Percentiles rank a stretch among this genome's conserved stretches.
These are phyloP conservation scores for Fomitopsis betulina DNA, from an alignment of 1,284 basidiomycete genomes.

Conservation along the genomic window DNA sequence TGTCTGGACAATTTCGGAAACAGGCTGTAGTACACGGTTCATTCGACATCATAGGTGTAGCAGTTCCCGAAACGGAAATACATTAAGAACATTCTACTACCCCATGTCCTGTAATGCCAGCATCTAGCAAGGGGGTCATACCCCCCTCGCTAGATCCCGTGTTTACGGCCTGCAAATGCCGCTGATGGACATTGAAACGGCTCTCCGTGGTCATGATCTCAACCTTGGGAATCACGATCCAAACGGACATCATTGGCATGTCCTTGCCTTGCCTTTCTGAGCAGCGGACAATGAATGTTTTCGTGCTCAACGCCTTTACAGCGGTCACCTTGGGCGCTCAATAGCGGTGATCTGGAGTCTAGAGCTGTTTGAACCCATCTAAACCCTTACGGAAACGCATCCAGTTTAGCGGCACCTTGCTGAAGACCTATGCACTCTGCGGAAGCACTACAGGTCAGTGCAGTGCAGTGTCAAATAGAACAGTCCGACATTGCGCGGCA, in stretches of 20 bases:
- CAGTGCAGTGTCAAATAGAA: too few species aligned
- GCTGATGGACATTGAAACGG: background rate
- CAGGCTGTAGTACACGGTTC: too few species aligned
- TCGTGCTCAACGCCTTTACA: background rate
- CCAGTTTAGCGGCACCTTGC: too few species aligned
- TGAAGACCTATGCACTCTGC: too few species aligned
- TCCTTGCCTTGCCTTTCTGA: background rate
- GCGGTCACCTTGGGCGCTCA: background rate
- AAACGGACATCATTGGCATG: background rate
- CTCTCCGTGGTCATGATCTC: background rate
- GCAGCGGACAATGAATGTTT: background rate
- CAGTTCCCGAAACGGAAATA: background rate
- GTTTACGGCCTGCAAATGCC: background rate
- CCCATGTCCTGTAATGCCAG: background rate
- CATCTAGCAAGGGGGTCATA: background rate
- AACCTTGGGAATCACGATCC: background rate
- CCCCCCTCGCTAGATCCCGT: background rate
- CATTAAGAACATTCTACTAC: background rate
- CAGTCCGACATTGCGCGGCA: too few species aligned
- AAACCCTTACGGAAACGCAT: background rate
- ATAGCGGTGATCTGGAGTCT: background rate
- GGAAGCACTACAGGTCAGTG: too few species aligned
- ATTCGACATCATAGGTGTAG: too few species aligned
- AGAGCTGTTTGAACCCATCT: background rate
- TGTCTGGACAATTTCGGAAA: too few species aligned